These are phyloP conservation scores for Raffaelea ambrosiae DNA, from an alignment of 2,329 filamentous ascomycete species.

Conservation along the genomic window DNA sequence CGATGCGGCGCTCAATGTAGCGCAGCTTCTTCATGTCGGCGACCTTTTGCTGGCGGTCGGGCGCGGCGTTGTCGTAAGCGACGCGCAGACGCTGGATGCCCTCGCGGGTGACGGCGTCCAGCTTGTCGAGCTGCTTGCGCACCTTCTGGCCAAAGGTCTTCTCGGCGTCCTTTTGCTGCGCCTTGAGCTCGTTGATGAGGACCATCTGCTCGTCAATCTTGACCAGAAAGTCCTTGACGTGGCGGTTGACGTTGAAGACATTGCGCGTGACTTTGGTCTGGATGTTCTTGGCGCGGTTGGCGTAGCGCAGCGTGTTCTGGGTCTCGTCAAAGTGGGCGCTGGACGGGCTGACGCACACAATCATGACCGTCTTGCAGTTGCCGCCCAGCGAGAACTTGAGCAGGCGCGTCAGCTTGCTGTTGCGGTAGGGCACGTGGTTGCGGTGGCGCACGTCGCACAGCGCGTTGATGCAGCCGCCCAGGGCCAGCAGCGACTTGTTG, in stretches of 20 bases:
- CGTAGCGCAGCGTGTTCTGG: slow-evolving; percentile 94
- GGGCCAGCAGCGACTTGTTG: slow-evolving; percentile 92
- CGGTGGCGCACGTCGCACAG: slow-evolving; percentile 86
- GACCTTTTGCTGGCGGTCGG: slow-evolving; percentile 71
- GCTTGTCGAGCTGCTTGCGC: slow-evolving; percentile 81
- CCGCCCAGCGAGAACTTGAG: slow-evolving; percentile 96
- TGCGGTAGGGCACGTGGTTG: slow-evolving; percentile 93
- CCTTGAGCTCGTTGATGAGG: slow-evolving; percentile 92
- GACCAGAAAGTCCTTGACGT: slow-evolving; percentile 98
- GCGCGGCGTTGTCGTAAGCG: slow-evolving; percentile 72
- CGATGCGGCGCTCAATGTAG: slow-evolving; percentile 76
- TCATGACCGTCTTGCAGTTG: slow-evolving; percentile 99
- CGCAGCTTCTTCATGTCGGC: slow-evolving; percentile 73
- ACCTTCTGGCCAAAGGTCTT: slow-evolving; percentile 77
- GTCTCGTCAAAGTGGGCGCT: slow-evolving; percentile 97
- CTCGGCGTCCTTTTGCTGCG: slow-evolving; percentile 85
- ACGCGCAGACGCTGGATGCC: slow-evolving; percentile 70
- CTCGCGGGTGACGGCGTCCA: slow-evolving; percentile 65
- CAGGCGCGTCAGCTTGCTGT: slow-evolving; percentile 91
- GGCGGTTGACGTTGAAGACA: slow-evolving; percentile 96
- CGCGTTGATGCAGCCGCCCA: slow-evolving; percentile 97
- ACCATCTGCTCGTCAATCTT: slow-evolving; percentile 98
- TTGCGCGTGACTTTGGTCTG: slow-evolving; percentile 99
- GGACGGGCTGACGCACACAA: slow-evolving; percentile 94
- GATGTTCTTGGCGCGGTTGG: slow-evolving; percentile 97